Evolutionary conservation across 192 early-diverging fungal species (phyloP).

Genomic region (Umbelopsis vinacea): DNA sequence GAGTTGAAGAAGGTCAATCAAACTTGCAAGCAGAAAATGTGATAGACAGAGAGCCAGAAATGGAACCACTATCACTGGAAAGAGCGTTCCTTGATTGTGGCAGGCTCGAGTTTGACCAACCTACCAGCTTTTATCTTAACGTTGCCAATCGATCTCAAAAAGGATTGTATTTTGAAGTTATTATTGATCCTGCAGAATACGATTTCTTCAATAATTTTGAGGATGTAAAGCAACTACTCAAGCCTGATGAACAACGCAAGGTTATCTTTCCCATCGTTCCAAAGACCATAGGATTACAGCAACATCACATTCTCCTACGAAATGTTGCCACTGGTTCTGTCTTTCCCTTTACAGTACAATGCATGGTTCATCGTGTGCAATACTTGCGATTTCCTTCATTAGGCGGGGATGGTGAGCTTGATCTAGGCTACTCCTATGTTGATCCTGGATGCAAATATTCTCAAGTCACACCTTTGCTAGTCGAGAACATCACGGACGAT

Average conservation of each 20-base stretch:
- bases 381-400: constrained; percentile 70
- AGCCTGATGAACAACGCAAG: constrained; percentile 57
- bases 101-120: constrained; percentile 51
- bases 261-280: constrained; percentile 61
- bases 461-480: constrained; percentile 66
- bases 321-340: constrained; percentile 39
- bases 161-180: constrained; percentile 42
- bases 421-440: constrained; percentile 84
- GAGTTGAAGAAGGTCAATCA: background rate
- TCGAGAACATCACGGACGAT: constrained; percentile 73
- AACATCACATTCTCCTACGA: constrained; percentile 51
- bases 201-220: constrained; percentile 29
- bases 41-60: background rate
- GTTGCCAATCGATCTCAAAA: constrained; percentile 45
- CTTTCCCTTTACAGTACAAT: constrained; percentile 52
- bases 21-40: background rate
- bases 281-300: constrained; percentile 54
- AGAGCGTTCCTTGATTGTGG: constrained; percentile 55
- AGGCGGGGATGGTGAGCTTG: constrained; percentile 59
- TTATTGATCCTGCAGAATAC: constrained; percentile 27
- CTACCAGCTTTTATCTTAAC: constrained; percentile 55
- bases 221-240: constrained; percentile 30
- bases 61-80: constrained; percentile 46
- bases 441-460: constrained; percentile 76
- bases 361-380: constrained; percentile 53